Evolutionary conservation across 2,329 filamentous ascomycete species (phyloP).

Genomic region (Daldinia sp.): DNA sequence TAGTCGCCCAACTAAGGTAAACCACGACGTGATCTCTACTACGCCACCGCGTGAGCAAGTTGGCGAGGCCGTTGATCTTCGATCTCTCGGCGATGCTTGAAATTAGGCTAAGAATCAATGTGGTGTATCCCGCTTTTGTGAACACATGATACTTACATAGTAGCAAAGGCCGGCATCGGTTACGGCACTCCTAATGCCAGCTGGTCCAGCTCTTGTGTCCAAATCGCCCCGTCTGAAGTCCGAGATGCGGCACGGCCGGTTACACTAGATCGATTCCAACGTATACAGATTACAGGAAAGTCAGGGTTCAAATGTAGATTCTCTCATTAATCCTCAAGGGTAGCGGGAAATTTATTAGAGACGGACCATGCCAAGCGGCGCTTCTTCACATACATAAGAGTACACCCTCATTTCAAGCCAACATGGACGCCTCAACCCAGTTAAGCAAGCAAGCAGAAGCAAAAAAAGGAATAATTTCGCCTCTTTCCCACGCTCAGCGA

Average conservation of each 20-base stretch:
- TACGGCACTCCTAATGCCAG: background rate
- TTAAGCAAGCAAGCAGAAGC: background rate
- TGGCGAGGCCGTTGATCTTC: background rate
- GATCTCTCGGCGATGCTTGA: background rate
- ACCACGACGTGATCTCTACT: background rate
- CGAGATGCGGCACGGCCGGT: constrained; percentile 31
- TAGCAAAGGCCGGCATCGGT: constrained; percentile 9
- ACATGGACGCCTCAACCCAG: background rate
- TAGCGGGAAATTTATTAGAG: background rate
- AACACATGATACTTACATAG: constrained; percentile 1
- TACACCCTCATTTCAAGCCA: background rate
- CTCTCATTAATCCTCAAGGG: background rate
- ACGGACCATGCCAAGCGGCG: background rate
- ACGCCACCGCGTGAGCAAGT: background rate
- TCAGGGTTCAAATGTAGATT: background rate
- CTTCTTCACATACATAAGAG: background rate
- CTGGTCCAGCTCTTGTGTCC: background rate
- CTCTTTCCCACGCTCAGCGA: constrained; percentile 1
- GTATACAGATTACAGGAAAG: background rate
- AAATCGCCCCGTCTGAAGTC: constrained; percentile 9
- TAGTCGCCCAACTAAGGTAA: background rate
- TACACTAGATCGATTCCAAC: constrained; percentile 30
- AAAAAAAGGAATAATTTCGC: background rate
- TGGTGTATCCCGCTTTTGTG: background rate
- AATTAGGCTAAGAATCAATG: constrained; percentile 5